Percentiles rank a stretch among this genome's conserved stretches.
phyloP scores from a whole-genome alignment of 208 protist genomes.

The Leishmania aethiopica region DNA sequence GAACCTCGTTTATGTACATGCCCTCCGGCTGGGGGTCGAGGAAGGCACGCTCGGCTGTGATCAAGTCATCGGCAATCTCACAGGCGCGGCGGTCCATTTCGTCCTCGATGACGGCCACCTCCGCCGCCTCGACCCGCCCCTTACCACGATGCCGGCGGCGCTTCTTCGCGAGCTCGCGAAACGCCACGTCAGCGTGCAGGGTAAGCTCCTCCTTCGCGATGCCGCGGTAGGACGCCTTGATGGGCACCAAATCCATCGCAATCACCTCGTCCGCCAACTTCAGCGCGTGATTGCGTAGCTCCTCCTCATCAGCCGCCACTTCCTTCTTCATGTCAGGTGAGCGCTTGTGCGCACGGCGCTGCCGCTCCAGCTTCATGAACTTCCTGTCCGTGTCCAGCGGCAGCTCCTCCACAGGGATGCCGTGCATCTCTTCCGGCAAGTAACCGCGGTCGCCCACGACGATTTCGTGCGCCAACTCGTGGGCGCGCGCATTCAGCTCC shows the following conservation, averaged over 20 bases:
- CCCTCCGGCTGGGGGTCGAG: slow-evolving; percentile 84
- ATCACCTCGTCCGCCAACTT: slow-evolving; percentile 73
- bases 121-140: slow-evolving; percentile 41
- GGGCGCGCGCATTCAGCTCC: slow-evolving; percentile 53
- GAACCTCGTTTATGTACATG: slow-evolving; percentile 78
- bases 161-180: slow-evolving; percentile 55
- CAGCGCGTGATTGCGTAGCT: slow-evolving; percentile 39
- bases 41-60: slow-evolving; percentile 73
- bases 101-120: slow-evolving; percentile 70
- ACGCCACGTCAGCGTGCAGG: slow-evolving; percentile 68
- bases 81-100: slow-evolving; percentile 73
- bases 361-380: slow-evolving; percentile 61
- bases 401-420: slow-evolving; percentile 71
- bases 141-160: slow-evolving; percentile 35
- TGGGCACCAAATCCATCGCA: slow-evolving; percentile 50
- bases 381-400: slow-evolving; percentile 65
- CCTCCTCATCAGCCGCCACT: slow-evolving; percentile 51
- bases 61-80: slow-evolving; percentile 81
- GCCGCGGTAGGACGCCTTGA: slow-evolving; percentile 59
- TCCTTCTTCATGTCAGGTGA: slow-evolving; percentile 37
- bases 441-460: slow-evolving; percentile 43
- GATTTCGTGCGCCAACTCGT: slow-evolving; percentile 49
- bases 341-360: slow-evolving; percentile 58
- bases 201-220: slow-evolving; percentile 77
- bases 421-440: slow-evolving; percentile 53